These are phyloP conservation scores for Passalora sequoiae DNA, from an alignment of 2,329 filamentous ascomycete species.

Conservation along the genomic window DNA sequence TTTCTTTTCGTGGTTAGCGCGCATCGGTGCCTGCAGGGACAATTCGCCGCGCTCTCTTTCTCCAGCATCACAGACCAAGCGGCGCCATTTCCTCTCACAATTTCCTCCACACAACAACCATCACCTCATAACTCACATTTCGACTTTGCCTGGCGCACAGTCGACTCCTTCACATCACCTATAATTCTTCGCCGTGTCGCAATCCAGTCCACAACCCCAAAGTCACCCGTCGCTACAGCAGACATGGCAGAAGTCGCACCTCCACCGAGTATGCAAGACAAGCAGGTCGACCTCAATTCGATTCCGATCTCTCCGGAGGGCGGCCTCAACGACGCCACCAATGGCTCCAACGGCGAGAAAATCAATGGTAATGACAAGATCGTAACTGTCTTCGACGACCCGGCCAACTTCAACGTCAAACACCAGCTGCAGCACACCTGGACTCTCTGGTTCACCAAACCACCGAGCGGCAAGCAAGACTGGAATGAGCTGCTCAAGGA, in stretches of 20 bases:
- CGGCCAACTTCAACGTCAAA: constrained; percentile 99
- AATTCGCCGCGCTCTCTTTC: background rate
- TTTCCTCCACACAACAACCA: background rate
- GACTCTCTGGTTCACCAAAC: constrained; percentile 99
- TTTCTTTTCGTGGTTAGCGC: too few relatives aligned
- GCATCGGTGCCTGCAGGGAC: background rate
- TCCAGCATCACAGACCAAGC: background rate
- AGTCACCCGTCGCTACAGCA: constrained; percentile 2
- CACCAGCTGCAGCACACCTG: constrained; percentile 95
- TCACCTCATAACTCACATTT: constrained; percentile 3
- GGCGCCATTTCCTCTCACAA: background rate
- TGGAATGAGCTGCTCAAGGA: constrained; percentile 98
- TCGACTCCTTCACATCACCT: background rate
- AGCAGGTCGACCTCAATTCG: constrained; percentile 51
- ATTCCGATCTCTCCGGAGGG: constrained; percentile 52
- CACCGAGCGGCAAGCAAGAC: constrained; percentile 89
- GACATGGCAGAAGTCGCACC: constrained; percentile 35
- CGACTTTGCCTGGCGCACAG: constrained; percentile 3
- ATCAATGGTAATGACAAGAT: constrained; percentile 50
- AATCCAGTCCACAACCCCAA: too few relatives aligned
- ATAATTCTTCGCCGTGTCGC: too few relatives aligned
- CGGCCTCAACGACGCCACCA: constrained; percentile 43
- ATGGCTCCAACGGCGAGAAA: constrained; percentile 42
- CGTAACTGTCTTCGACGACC: constrained; percentile 95
- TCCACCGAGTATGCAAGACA: constrained; percentile 14